These are phyloP conservation scores for Fennellomyces sp. DNA, from an alignment of 371 early-diverging fungal genomes.

Conservation along the genomic window DNA sequence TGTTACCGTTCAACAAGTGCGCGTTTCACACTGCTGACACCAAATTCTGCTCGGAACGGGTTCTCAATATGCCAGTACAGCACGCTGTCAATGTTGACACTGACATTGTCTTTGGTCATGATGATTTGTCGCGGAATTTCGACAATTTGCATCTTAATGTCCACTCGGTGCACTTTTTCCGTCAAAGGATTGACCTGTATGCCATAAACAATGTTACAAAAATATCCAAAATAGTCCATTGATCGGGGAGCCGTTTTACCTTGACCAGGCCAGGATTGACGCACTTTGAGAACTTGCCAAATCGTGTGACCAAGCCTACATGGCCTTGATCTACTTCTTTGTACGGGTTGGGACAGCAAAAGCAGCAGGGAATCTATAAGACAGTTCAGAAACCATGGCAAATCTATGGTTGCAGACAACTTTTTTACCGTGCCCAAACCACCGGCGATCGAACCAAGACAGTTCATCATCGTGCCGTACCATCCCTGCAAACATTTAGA, in stretches of 20 bases:
- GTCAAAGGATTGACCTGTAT: slow-evolving; percentile 67
- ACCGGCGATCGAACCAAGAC: slow-evolving; percentile 45
- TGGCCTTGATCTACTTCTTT: slow-evolving; percentile 68
- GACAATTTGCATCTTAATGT: slow-evolving; percentile 79
- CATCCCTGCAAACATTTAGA: no score
- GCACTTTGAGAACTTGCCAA: slow-evolving; percentile 86
- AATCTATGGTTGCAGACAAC: no score
- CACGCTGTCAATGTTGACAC: slow-evolving; percentile 81
- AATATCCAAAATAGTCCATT: no score
- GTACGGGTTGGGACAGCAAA: slow-evolving; percentile 82
- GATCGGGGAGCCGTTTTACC: slow-evolving; percentile 31
- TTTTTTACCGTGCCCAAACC: slow-evolving; percentile 51
- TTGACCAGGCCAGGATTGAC: slow-evolving; percentile 87
- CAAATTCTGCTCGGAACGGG: slow-evolving; percentile 80
- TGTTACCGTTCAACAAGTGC: slow-evolving; percentile 81
- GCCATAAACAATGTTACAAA: not conserved
- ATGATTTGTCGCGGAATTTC: slow-evolving; percentile 78
- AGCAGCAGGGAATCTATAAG: slow-evolving; percentile 30
- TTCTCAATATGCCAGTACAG: slow-evolving; percentile 86
- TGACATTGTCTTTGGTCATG: slow-evolving; percentile 91
- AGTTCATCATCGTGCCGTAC: slow-evolving; percentile 56
- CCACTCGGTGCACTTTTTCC: slow-evolving; percentile 66
- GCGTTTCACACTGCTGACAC: slow-evolving; percentile 70
- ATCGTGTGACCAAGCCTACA: slow-evolving; percentile 79
- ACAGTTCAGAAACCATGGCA: no score